Conservation (phyloP, 208 protist species). For the Tritrichomonas musculus region DNA sequence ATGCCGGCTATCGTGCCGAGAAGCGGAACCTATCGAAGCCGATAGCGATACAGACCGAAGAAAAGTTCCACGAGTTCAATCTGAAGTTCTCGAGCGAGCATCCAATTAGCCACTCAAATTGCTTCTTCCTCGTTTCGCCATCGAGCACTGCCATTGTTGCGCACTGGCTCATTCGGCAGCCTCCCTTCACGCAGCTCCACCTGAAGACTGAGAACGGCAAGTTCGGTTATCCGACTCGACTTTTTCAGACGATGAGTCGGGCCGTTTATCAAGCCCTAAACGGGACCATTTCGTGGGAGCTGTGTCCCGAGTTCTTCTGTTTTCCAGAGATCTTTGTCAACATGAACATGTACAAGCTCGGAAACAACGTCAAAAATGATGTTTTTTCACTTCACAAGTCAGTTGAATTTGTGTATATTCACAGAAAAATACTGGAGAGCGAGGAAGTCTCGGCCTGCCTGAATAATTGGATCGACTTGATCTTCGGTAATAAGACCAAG, state of each 20-base stretch:
- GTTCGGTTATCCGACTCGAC: neutral
- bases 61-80: neutral
- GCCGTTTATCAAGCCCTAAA: neutral
- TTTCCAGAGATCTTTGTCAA: neutral
- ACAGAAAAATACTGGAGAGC: neutral
- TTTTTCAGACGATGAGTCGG: neutral
- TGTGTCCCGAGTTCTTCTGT: neutral
- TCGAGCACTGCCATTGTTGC: neutral
- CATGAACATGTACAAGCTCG: neutral
- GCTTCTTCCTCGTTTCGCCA: neutral
- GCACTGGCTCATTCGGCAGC: neutral
- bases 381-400: neutral
- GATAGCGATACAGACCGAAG: neutral
- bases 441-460: neutral
- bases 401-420: neutral
- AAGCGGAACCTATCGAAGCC: neutral
- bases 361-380: neutral
- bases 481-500: neutral
- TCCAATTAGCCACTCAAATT: conserved; percentile 38
- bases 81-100: neutral
- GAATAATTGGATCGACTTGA: conserved; percentile 22
- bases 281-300: neutral
- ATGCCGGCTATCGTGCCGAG: neutral
- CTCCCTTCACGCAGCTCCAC: neutral
- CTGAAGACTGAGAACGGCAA: neutral